Base-by-base conservation (phyloP, 768 basidiomycete species). In the Amanita pallidorosea region DNA sequence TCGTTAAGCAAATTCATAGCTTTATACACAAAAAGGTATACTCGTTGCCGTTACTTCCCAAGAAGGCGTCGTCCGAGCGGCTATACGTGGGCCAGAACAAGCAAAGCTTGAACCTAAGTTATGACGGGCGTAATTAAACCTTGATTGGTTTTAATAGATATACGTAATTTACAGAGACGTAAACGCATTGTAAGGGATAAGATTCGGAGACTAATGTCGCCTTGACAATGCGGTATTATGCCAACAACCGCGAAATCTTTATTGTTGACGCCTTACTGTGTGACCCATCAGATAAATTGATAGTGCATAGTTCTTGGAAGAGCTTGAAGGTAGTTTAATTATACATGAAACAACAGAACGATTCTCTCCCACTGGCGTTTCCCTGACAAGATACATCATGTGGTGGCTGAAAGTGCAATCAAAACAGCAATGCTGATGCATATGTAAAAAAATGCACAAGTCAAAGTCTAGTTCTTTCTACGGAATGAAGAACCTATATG, bases 401-500 rank as follows among this genome's bases (percentile, higher is more conserved):
- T 5, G 31, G 34, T 29, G 15, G 25, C n/a, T 17, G 25, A 46
- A 33, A n/a, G n/a, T 51, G 56, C 46, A 43, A 22, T 13, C 17
- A 44, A 50, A 15, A 54, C 33, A 43, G 42, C 43, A 13, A 43
- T 54, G 53, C 44, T 36, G 46, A 45, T 53, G 37, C 18, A 53
- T 18, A 41, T 51, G 56, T 46, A 44, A 25, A 49, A n/a, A n/a
- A n/a, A n/a, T n/a, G n/a, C n/a, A n/a, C 41, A 57, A 56, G 48
- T 55, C 55, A 61, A 54, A 54, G 45, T 55, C 65, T 77, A 90
- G 75, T 85, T 87, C 81, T 97, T 98, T 78, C 86, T 82, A 71
- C 95, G 89, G 87, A 93, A 97, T 55, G 94, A 97, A 72, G 86
- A 94, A 57, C 95, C 93, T 95, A 65, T 25, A 27, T n/a, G 34